Base-by-base conservation (phyloP, 345 rosid species). In the Eucalyptus paniculata region DNA sequence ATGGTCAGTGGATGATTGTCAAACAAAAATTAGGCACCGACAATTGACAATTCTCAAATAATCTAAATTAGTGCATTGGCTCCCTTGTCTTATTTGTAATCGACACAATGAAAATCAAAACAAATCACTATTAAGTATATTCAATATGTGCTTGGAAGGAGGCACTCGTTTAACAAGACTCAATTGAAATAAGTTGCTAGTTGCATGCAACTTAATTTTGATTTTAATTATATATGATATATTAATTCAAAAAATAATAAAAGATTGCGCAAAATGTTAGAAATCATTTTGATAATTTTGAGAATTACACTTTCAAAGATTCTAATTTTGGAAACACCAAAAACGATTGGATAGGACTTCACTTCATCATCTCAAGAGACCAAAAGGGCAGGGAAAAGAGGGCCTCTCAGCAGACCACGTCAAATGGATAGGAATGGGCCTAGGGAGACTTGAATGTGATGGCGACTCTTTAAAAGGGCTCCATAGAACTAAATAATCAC, bases 101-200 rank as follows among this genome's bases (percentile, higher is more conserved):
- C 2, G 6, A 34, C 7, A 0, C 28, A 37, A 72, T 8, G 28
- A 37, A 37, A 19, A 12, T 72, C 8, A 19, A 37, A 72, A 37
- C 15, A 72, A 2, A 19, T 72, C 14, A 12, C 6, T 37, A 6
- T 37, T 3, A 69, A 69, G 12, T 34, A 69, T 67, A 32, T 6
- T 32, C n/a, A 62, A 28, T 6, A 12, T 28, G 34, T 62, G 34
- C 1, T 30, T 0, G 9, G 5, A 67, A 9, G 23, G 12, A 3
- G 40, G 40, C 40, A 8, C 12, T 32, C 2, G 4, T 67, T 67
- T 32, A 16, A 18, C 13, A 69, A 32, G 42, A 32, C 40, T 34
- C 80, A 8, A 67, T 67, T 67, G 40, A 32, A 69, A 34, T 69
- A 69, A 69, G 44, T 37, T 19, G 13, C 2, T 3, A 8, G 82